phyloP scores from a whole-genome alignment of 2,329 filamentous ascomycete genomes.

The Myriosclerotinia duriaeana region DNA sequence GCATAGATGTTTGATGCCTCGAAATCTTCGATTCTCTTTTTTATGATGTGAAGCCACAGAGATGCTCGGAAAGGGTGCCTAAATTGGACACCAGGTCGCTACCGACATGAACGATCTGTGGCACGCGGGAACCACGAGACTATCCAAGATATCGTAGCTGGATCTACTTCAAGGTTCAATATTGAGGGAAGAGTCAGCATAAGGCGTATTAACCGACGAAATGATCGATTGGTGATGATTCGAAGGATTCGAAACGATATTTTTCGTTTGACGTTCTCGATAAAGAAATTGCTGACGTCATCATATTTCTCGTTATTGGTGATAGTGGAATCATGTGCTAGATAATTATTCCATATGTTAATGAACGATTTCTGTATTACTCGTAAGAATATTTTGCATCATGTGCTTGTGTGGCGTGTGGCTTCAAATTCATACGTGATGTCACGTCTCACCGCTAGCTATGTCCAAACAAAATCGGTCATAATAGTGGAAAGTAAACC shows the following conservation, averaged over 20 bases:
- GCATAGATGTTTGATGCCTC: background rate
- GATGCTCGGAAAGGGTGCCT: no score
- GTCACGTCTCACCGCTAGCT: background rate
- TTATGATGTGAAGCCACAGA: background rate
- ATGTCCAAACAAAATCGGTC: background rate
- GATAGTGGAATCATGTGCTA: background rate
- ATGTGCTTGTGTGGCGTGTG: background rate
- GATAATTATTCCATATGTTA: background rate
- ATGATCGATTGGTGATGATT: background rate
- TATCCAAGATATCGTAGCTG: background rate
- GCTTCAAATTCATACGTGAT: background rate
- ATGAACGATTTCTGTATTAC: background rate
- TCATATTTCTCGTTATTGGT: background rate
- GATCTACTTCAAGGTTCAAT: background rate
- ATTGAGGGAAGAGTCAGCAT: background rate
- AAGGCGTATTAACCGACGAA: background rate
- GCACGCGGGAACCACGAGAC: conserved; percentile 5
- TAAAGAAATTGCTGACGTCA: background rate
- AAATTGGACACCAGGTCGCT: background rate
- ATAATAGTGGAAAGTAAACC: background rate
- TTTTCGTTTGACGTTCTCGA: background rate
- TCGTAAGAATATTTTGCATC: background rate
- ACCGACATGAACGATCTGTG: background rate
- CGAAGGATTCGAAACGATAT: background rate
- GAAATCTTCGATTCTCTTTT: background rate